Evolutionary conservation across 148 eudicot genomes (phyloP).

Genomic region (Rhododendron williamsianum): DNA sequence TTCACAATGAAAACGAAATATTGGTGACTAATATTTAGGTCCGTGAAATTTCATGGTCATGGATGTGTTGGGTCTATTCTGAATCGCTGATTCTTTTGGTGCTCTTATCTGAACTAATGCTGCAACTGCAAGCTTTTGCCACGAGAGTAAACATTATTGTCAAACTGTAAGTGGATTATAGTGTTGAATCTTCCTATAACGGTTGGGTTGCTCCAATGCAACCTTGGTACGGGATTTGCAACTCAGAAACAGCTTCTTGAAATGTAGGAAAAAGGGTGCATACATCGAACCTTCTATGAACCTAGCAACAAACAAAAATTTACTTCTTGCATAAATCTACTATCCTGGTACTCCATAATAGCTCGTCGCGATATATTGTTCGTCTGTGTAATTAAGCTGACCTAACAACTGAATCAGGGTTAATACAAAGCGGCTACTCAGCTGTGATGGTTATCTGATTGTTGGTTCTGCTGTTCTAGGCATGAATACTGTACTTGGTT

Average conservation of each 20-base stretch:
- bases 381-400: neutral
- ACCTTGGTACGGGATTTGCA: neutral
- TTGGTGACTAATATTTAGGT: neutral
- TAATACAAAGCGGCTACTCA: neutral
- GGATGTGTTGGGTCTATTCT: neutral
- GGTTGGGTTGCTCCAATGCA: neutral
- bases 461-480: neutral
- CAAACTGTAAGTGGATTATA: neutral
- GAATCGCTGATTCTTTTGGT: neutral
- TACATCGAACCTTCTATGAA: neutral
- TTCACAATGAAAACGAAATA: neutral
- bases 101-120: neutral
- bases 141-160: neutral
- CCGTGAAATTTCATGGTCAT: neutral
- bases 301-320: neutral
- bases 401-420: neutral
- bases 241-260: neutral
- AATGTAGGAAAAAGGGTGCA: neutral
- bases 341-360: neutral
- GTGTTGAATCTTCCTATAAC: neutral
- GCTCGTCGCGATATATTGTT: neutral
- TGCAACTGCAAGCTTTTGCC: neutral
- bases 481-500: neutral
- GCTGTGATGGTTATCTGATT: neutral
- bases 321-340: neutral